Conservation (phyloP, 345 rosid genomes). For the Boechera divaricarpa region DNA sequence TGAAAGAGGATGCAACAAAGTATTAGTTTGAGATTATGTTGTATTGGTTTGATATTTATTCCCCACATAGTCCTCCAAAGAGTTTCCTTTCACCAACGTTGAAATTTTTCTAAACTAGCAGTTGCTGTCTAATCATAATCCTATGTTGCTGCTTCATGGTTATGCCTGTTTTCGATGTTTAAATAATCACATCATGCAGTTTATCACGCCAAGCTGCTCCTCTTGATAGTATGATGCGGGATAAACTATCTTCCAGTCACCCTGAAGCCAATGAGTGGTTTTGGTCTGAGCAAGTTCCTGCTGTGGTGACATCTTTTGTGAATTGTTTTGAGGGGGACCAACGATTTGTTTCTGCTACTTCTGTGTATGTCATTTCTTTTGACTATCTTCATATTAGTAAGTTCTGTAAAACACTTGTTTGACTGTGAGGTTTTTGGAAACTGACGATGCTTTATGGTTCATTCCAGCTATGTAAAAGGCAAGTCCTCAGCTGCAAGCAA, state of each 20-base stretch:
- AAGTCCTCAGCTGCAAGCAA: constrained; percentile 54
- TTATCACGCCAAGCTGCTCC: constrained; percentile 78
- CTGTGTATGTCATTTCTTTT: constrained; percentile 53
- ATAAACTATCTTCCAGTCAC: constrained; percentile 75
- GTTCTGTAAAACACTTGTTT: constrained; percentile 14
- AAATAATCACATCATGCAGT: constrained; percentile 53
- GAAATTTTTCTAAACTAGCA: background rate
- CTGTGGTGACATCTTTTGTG: constrained; percentile 63
- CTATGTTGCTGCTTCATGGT: constrained; percentile 3
- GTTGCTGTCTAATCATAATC: background rate
- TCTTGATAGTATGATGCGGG: constrained; percentile 82
- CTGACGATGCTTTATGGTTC: constrained; percentile 32
- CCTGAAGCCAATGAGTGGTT: constrained; percentile 82
- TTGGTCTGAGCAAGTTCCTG: constrained; percentile 80
- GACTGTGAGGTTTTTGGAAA: constrained; percentile 31
- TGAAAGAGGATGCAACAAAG: constrained; percentile 9
- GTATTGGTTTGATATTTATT: constrained; percentile 10
- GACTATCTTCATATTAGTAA: constrained; percentile 31
- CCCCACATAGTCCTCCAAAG: constrained; percentile 14
- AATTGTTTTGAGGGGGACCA: constrained; percentile 69
- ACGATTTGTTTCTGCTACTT: constrained; percentile 62
- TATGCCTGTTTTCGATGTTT: constrained; percentile 27
- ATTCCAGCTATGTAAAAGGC: constrained; percentile 60
- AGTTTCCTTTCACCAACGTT: constrained; percentile 17
- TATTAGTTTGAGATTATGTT: background rate